phyloP scores from a whole-genome alignment of 192 early-diverging fungal genomes.

The Backusella sp. region DNA sequence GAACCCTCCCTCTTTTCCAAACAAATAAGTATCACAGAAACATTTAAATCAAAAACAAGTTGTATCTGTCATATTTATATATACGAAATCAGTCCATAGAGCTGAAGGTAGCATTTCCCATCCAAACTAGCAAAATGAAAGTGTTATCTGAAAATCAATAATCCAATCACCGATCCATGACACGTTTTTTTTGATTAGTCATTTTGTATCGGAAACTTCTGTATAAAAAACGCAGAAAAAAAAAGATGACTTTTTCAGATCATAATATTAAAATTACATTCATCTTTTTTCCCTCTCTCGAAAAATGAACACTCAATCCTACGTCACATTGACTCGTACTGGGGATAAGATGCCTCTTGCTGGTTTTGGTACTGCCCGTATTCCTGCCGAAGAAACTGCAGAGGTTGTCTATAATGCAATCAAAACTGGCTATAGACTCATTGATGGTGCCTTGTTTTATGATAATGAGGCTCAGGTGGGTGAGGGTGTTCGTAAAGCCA shows the following conservation, averaged over 20 bases:
- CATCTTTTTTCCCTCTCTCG: no score
- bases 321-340: constrained; percentile 36
- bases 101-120: not conserved
- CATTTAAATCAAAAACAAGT: not conserved
- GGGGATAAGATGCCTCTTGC: constrained; percentile 52
- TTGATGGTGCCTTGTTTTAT: constrained; percentile 60
- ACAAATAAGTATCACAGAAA: no score
- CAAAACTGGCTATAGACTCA: constrained; percentile 34
- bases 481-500: constrained; percentile 47
- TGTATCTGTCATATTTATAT: not conserved
- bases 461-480: constrained; percentile 66
- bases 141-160: not conserved
- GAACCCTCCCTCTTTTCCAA: no score
- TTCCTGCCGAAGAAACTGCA: constrained; percentile 39
- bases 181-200: not conserved
- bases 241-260: not conserved
- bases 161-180: not conserved
- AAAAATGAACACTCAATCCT: not conserved
- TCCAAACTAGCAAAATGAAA: no score
- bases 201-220: not conserved
- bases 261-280: no score
- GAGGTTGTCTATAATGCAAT: constrained; percentile 43
- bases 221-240: not conserved
- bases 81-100: not conserved
- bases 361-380: constrained; percentile 53